Conservation (phyloP, 1,139 yeast genomes). For the Sugiyamaella novakii region DNA sequence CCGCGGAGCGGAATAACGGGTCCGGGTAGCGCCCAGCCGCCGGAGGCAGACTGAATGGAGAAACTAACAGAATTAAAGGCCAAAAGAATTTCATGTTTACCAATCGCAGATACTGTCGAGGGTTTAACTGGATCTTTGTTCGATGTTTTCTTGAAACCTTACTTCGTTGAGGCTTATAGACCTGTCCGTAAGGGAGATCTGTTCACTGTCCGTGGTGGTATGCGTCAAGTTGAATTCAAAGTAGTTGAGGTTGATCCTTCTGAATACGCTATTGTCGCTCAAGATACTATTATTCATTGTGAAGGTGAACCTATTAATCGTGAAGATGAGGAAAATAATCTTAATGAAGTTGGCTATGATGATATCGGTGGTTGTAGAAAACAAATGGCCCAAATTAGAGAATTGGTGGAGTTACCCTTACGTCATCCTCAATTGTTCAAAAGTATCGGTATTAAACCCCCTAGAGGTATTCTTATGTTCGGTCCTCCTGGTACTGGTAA, state of each 20-base stretch:
- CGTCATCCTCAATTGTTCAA: constrained; percentile 97
- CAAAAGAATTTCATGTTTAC: constrained; percentile 85
- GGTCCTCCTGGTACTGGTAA: constrained; percentile 99
- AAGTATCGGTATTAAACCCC: constrained; percentile 96
- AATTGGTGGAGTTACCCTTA: constrained; percentile 91
- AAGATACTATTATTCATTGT: constrained; percentile 96
- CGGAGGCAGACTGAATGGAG: not conserved
- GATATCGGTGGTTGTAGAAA: constrained; percentile 99
- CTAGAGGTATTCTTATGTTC: constrained; percentile 94
- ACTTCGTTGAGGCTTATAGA: constrained; percentile 97
- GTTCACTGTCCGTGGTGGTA: constrained; percentile 95
- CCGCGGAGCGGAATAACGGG: not conserved
- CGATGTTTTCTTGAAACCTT: constrained; percentile 95
- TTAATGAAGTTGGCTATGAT: constrained; percentile 97
- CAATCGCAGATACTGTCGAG: constrained; percentile 97
- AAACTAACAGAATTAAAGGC: constrained; percentile 32
- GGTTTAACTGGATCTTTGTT: constrained; percentile 97
- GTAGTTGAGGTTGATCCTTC: constrained; percentile 98
- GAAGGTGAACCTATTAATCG: constrained; percentile 99
- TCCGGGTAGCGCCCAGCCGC: not conserved
- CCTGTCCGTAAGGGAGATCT: constrained; percentile 98
- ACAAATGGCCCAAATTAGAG: constrained; percentile 98
- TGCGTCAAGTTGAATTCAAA: constrained; percentile 98
- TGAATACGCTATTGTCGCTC: constrained; percentile 97
- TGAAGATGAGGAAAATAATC: constrained; percentile 96